Evolutionary conservation across 768 basidiomycete species (phyloP), one percentile per base, ranked within the genome.

Genomic region (Auricularia heimuer): DNA sequence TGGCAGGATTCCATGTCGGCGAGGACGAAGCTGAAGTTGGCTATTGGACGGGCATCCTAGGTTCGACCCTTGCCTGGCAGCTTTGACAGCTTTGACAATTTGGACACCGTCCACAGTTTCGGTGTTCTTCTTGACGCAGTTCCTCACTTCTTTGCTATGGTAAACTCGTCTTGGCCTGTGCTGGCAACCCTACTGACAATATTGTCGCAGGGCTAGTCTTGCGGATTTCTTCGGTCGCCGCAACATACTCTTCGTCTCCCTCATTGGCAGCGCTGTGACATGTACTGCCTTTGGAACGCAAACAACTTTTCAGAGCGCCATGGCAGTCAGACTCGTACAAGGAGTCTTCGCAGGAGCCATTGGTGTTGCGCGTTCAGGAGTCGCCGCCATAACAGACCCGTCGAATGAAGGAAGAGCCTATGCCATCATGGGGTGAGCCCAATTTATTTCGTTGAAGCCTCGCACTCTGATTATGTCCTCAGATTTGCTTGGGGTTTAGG

Each of bases 401-500:
- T 89, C 87, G 62, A 99, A 99, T 74, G 95, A 98, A 75, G 90
- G 90, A 29, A 83, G 93, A 69, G 97, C 96, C 24, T 98, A 98
- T 74, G 93, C 94, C 56, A 90, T 95, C 64, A 79, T 98, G 62
- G 95, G 94, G 85, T 89, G 67, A 68, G 77, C 6, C 16, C 34
- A 14, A 7, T 24, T 45, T 45, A 14, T 34, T 34, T 29, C 2
- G 29, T 29, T 29, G 29, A 29, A 29, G 37, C 24, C 24, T 51
- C n/a, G 61, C 39, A 35, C 33, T 62, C 56, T 63, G 45, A 37
- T 62, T 34, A 60, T 45, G 37, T 65, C 56, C 64, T 37, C 64
- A 92, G 90, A 10, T 97, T 96, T 74, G 92, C 88, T 69, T 97
- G 96, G 97, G 95, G 94, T 67, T 83, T 98, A 68, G 97, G 96